Evolutionary conservation across 371 early-diverging fungal genomes (phyloP).

Genomic region (Mucor lusitanicus): DNA sequence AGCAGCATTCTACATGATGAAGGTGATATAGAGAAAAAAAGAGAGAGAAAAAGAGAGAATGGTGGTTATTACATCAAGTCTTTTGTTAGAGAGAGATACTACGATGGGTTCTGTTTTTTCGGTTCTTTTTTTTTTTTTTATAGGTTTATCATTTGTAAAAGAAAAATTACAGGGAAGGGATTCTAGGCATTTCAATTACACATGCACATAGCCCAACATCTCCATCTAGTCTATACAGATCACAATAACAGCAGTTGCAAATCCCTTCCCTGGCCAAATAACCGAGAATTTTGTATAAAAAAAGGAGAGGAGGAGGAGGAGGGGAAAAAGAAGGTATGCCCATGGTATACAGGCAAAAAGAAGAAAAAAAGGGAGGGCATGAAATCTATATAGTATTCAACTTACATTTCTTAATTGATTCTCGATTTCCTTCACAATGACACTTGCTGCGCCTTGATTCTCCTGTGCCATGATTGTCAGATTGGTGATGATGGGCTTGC

Average conservation of each 20-base stretch:
- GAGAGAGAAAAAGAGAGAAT: background rate
- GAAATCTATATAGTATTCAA: conserved; percentile 12
- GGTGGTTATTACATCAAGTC: background rate
- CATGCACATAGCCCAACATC: background rate
- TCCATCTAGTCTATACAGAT: background rate
- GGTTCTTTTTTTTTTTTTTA: conserved; percentile 1
- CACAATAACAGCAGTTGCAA: background rate
- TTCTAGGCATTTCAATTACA: background rate
- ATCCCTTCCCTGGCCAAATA: background rate
- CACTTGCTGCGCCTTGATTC: conserved; percentile 61
- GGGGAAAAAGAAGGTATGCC: background rate
- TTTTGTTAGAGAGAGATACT: background rate
- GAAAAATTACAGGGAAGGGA: background rate
- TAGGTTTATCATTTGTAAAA: background rate
- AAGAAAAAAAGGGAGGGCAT: background rate
- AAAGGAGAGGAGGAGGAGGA: too few relatives aligned
- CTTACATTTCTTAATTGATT: conserved; percentile 79
- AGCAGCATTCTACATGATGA: conserved; percentile 61
- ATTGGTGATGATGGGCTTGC: conserved; percentile 88
- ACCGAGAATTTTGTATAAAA: background rate
- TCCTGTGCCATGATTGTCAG: conserved; percentile 86
- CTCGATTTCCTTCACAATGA: conserved; percentile 84
- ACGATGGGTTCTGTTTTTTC: background rate
- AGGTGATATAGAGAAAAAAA: background rate
- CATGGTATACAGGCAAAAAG: too few relatives aligned